A percentile compares a stretch with the other conserved stretches of the same genome.
Conservation (phyloP, 2,329 filamentous ascomycete genomes). For the Sporothrix dimorphospora region DNA sequence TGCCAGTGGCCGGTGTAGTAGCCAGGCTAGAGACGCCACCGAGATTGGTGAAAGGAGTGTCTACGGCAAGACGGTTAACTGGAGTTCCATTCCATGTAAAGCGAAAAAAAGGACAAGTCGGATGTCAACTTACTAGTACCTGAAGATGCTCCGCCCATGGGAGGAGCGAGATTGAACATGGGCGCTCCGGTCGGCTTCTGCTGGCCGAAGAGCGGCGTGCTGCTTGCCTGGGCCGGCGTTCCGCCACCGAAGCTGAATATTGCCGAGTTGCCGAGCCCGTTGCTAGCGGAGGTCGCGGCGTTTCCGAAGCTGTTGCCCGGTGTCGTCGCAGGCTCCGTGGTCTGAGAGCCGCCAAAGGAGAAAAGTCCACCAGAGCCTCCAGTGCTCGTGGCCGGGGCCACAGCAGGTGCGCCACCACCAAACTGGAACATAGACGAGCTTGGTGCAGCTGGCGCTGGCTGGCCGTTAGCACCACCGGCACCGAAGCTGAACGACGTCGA, state of each 20-base stretch:
- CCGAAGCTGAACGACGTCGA: slow-evolving; percentile 48
- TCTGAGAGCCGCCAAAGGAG: slow-evolving; percentile 42
- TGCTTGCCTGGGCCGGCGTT: slow-evolving; percentile 39
- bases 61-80: slow-evolving; percentile 41
- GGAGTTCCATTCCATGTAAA: neutral
- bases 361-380: slow-evolving; percentile 38
- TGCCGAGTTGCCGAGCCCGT: slow-evolving; percentile 34
- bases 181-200: slow-evolving; percentile 38
- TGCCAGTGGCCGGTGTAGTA: slow-evolving; percentile 62
- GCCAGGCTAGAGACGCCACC: slow-evolving; percentile 64
- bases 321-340: slow-evolving; percentile 35
- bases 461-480: slow-evolving; percentile 28
- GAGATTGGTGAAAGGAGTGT: slow-evolving; percentile 57
- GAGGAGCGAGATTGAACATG: slow-evolving; percentile 41
- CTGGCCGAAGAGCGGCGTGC: slow-evolving; percentile 37
- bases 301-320: slow-evolving; percentile 32
- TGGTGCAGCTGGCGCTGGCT: slow-evolving; percentile 29
- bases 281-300: slow-evolving; percentile 32
- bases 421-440: slow-evolving; percentile 36
- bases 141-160: slow-evolving; percentile 45
- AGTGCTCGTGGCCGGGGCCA: slow-evolving; percentile 23
- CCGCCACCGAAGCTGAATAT: slow-evolving; percentile 42
- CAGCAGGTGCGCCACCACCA: slow-evolving; percentile 25
- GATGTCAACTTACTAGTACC: slow-evolving; percentile 47
- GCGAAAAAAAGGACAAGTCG: neutral